phyloP scores from a whole-genome alignment of 192 early-diverging fungal species.

The Gamsiella multidivaricata region DNA sequence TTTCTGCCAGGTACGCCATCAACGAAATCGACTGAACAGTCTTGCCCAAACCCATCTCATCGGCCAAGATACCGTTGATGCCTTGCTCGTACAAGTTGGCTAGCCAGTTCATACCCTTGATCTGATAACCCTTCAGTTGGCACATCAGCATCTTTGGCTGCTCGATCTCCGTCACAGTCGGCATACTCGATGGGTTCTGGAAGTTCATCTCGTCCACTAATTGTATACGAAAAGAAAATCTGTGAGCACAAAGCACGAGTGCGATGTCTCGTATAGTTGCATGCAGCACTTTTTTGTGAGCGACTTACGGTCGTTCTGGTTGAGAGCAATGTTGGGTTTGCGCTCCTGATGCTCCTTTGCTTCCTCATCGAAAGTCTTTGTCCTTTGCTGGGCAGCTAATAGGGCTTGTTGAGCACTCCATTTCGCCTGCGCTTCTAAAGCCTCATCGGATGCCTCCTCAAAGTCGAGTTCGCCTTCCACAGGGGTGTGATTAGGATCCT shows the following conservation, averaged over 20 bases:
- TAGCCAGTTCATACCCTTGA: slow-evolving; percentile 89
- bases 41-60: slow-evolving; percentile 90
- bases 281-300: neutral
- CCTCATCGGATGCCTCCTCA: slow-evolving; percentile 72
- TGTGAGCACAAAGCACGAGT: neutral
- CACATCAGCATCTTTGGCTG: slow-evolving; percentile 92
- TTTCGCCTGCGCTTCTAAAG: slow-evolving; percentile 75
- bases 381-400: slow-evolving; percentile 72
- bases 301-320: slow-evolving; percentile 60
- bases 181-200: slow-evolving; percentile 82
- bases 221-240: slow-evolving; percentile 6
- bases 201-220: slow-evolving; percentile 87
- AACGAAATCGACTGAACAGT: slow-evolving; percentile 93
- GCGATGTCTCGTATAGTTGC: neutral
- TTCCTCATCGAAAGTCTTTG: slow-evolving; percentile 76
- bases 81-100: slow-evolving; percentile 88
- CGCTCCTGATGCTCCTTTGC: slow-evolving; percentile 52
- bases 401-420: slow-evolving; percentile 82
- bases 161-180: slow-evolving; percentile 72
- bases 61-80: slow-evolving; percentile 91
- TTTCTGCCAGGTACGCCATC: slow-evolving; percentile 87
- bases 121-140: slow-evolving; percentile 83
- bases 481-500: slow-evolving; percentile 48
- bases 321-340: slow-evolving; percentile 47
- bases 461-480: slow-evolving; percentile 48